These are phyloP conservation scores for Rhodamnia rubescens DNA, from an alignment of 345 rosid species.

Conservation along the genomic window DNA sequence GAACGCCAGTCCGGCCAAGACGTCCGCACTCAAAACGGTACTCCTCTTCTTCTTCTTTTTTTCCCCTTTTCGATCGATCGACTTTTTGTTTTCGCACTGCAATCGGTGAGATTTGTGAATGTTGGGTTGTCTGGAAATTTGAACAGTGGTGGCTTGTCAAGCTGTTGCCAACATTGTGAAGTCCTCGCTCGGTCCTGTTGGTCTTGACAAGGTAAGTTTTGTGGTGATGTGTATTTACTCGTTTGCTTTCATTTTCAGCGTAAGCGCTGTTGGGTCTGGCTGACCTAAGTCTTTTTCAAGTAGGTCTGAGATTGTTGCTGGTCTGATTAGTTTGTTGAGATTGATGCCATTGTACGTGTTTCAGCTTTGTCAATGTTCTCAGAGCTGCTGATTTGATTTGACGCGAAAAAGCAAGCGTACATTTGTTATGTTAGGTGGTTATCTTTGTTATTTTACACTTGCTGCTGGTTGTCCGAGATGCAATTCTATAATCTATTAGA, in stretches of 20 bases:
- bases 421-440: neutral
- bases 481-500: neutral
- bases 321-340: neutral
- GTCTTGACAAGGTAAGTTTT: conserved; percentile 82
- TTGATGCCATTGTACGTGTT: neutral
- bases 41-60: neutral
- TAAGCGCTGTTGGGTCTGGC: neutral
- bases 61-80: neutral
- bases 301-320: neutral
- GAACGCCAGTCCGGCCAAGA: conserved; percentile 94
- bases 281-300: neutral
- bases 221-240: neutral
- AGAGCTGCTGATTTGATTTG: neutral
- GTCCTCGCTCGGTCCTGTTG: conserved; percentile 94
- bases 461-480: neutral
- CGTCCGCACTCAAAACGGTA: conserved; percentile 96
- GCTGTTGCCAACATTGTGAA: conserved; percentile 92
- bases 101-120: neutral
- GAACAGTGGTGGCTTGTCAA: conserved; percentile 83
- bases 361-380: neutral
- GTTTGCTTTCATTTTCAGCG: neutral
- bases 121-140: neutral
- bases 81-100: no score
- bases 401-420: no score
- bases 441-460: neutral